These are phyloP conservation scores for Verticillium dahliae DNA, from an alignment of 2,329 filamentous ascomycete genomes.

Conservation along the genomic window DNA sequence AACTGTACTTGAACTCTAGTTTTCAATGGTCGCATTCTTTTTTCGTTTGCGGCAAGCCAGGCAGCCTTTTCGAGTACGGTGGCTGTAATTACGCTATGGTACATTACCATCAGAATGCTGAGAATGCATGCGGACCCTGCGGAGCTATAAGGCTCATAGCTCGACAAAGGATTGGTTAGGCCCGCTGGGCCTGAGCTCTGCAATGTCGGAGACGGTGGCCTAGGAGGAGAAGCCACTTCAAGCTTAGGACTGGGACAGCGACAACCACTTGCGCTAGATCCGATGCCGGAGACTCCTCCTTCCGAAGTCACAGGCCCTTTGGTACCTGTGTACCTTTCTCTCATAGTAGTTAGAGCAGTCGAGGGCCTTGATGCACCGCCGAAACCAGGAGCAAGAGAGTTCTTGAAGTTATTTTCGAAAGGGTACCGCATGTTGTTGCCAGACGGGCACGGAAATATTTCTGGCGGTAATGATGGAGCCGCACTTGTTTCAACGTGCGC, in stretches of 20 bases:
- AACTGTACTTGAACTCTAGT: not conserved
- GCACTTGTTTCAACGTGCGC: too few species aligned
- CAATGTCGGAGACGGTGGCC: not conserved
- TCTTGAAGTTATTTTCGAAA: not conserved
- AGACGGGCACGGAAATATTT: not conserved
- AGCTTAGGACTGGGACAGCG: not conserved
- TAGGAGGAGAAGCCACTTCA: not conserved
- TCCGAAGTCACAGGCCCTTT: not conserved
- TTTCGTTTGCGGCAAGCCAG: slow-evolving; percentile 86
- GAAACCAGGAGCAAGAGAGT: not conserved
- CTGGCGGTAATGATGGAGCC: not conserved
- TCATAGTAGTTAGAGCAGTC: not conserved
- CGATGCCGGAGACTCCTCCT: not conserved
- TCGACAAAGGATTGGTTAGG: too few species aligned
- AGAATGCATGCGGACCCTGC: not conserved
- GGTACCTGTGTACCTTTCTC: not conserved
- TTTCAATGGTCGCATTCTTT: slow-evolving; percentile 91
- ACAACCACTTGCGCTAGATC: not conserved
- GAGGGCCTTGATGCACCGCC: not conserved
- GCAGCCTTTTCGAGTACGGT: slow-evolving; percentile 91
- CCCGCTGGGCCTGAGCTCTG: not conserved
- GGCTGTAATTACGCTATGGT: slow-evolving; percentile 79
- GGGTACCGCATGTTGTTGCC: not conserved
- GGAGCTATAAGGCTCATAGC: not conserved
- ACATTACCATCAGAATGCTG: slow-evolving; percentile 27